Evolutionary conservation across 331 rosid species (phyloP), one percentile per base, ranked within the genome.

Genomic region (Acacia pycnantha): DNA sequence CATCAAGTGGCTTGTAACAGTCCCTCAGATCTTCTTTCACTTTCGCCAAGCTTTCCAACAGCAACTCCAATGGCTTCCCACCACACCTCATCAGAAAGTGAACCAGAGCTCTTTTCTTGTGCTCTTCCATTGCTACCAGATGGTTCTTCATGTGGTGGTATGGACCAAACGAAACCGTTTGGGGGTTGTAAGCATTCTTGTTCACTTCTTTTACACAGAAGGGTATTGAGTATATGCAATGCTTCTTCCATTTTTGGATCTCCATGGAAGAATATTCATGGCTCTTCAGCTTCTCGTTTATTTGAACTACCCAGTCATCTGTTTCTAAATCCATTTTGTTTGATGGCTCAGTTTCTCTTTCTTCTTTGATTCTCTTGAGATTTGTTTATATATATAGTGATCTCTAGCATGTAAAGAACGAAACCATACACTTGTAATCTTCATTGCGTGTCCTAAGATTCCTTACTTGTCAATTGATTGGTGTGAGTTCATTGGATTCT

Each of bases 1-100:
- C 66, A 59, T 68, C 86, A 3, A 90, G 84, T 54, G 83, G 84
- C 44, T 73, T 81, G 18, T 85, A 87, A 1, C 89, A 85, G 33
- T 80, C 79, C 59, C 50, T 82, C 86, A 90, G 73, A n/a, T 85
- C 87, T 22, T 83, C 56, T 53, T 74, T 81, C 35, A 83, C 90
- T 27, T 84, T 47, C 0, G 62, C 79, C 74, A 90, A 56, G 4
- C 47, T 1, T 75, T 35, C 26, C 78, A 37, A 0, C 15, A 88
- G 16, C 18, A 74, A 12, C 35, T 77, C 84, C 11, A 87, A 14
- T 18, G 88, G 79, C 72, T 82, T 90, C 15, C 79, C 66, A 79
- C 79, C 66, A 79, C 84, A 84, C 53, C 92, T 82, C 50, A 65
- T 80, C 1, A 72, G 61, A 16, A 72, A 72, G 35, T 72, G 76